Evolutionary conservation across 2,329 filamentous ascomycete genomes (phyloP), one percentile per base, ranked within the genome.

Genomic region (Cordyceps javanica): DNA sequence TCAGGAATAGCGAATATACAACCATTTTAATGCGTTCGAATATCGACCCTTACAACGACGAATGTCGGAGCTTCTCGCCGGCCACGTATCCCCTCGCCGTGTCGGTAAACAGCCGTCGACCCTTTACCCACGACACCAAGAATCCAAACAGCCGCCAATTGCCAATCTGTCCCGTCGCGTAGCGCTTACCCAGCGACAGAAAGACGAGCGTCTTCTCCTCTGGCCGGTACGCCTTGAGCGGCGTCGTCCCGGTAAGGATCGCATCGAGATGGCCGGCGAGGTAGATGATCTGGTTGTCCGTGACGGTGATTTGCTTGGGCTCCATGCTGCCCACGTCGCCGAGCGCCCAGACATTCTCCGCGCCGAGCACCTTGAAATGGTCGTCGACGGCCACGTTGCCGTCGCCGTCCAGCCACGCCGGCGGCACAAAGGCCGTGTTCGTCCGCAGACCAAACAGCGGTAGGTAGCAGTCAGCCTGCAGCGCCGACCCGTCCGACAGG

Each of bases 111-210:
- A 73, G 58, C 23, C 66, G 67, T 49, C 66, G 64, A 5, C 70
- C 70, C 46, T 73, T 73, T n/a, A 68, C 63, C 46, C 65, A 67
- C 2, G 66, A 66, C 2, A 72, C 69, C 34, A 69, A 45, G 53
- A 71, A 64, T 1, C 68, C 66, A 32, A 64, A 68, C 14, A 72
- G 53, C 55, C 62, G 70, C 69, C 69, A 73, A 32, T 61, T 67
- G 2, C 67, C 68, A 44, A 72, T 64, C 42, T 73, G 69, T 0
- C 70, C 70, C 1, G 66, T 68, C 0, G 69, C 69, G 30, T 64
- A 48, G 23, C 64, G 67, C 42, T 59, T 64, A 0, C 68, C 68
- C 0, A 68, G 49, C 1, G 69, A 63, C 1, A 71, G 41, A 32
- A 71, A 71, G 0, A 69, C 59, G 64, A 69, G 67, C 7, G 60